Conservation (phyloP, 75 land plant species). For the Selaginella moellendorffii region DNA sequence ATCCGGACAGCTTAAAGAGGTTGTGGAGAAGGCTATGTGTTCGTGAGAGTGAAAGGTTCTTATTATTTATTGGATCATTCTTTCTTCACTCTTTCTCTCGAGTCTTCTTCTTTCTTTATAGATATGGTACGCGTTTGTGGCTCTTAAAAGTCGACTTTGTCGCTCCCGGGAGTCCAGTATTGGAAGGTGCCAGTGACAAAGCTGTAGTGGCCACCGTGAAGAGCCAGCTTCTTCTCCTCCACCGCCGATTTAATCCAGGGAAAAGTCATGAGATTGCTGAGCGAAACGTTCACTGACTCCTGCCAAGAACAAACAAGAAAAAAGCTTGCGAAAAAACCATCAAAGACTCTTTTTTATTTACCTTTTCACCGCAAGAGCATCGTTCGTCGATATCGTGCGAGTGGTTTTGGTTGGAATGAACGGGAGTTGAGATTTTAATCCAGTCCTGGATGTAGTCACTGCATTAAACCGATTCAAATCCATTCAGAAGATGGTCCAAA, state of each 20-base stretch:
- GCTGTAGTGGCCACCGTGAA: constrained; percentile 4
- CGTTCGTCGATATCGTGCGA: constrained; percentile 24
- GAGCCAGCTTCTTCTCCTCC: background rate
- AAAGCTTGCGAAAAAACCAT: background rate
- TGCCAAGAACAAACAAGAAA: background rate
- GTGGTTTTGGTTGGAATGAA: constrained; percentile 13
- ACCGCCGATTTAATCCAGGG: constrained; percentile 3
- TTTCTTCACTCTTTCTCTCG: too few species aligned
- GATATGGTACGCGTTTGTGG: background rate
- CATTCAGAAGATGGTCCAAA: background rate
- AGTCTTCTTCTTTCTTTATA: too few species aligned
- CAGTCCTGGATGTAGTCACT: constrained; percentile 83
- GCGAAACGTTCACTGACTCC: constrained; percentile 6
- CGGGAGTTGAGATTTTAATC: constrained; percentile 26
- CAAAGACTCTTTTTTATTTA: constrained; percentile 6
- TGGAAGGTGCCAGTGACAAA: background rate
- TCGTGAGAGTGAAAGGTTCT: too few species aligned
- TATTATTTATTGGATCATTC: too few species aligned
- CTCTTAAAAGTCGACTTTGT: background rate
- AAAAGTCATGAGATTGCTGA: background rate
- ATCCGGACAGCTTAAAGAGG: constrained; percentile 67
- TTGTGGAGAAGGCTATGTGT: constrained; percentile 69
- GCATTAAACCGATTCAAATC: constrained; percentile 6
- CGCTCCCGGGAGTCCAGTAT: background rate
- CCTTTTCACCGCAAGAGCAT: constrained; percentile 63